Conservation (phyloP, 2,329 filamentous ascomycete species). For the Ambrosiella xylebori region DNA sequence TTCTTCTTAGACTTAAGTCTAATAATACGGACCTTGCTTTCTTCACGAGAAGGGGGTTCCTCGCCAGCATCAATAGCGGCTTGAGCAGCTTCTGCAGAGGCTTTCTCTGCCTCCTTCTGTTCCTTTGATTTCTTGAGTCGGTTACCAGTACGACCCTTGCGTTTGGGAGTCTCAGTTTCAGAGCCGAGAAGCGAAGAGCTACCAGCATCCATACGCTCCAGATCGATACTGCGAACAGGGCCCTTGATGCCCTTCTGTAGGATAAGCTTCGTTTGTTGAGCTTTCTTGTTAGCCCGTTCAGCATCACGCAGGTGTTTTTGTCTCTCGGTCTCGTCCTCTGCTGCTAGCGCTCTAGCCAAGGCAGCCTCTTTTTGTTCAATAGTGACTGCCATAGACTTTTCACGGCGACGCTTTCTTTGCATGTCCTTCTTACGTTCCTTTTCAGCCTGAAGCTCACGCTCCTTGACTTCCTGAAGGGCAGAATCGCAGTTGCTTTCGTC, state of each 20-base stretch:
- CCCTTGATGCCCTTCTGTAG: conserved; percentile 75
- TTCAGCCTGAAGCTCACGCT: conserved; percentile 78
- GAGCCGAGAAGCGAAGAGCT: conserved; percentile 69
- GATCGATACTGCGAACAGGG: conserved; percentile 45
- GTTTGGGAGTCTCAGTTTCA: conserved; percentile 36
- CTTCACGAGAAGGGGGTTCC: conserved; percentile 46
- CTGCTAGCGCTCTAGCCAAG: conserved; percentile 57
- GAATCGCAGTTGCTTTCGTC: conserved; percentile 60
- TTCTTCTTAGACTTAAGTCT: conserved; percentile 28
- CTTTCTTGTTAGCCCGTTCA: conserved; percentile 82
- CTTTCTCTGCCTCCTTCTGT: conserved; percentile 66
- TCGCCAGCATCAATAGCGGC: conserved; percentile 66
- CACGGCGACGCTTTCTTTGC: conserved; percentile 87
- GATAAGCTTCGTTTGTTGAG: conserved; percentile 72
- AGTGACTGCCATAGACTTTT: conserved; percentile 88
- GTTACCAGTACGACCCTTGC: conserved; percentile 41
- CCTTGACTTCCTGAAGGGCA: conserved; percentile 71
- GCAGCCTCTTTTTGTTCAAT: conserved; percentile 80
- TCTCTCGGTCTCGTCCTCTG: conserved; percentile 67
- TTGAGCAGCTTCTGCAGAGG: conserved; percentile 73
- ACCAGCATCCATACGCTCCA: conserved; percentile 66
- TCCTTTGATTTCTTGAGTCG: conserved; percentile 83
- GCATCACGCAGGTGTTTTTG: conserved; percentile 70
- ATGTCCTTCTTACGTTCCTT: conserved; percentile 99
- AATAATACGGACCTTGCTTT: conserved; percentile 46